Percentiles rank a stretch among this genome's conserved stretches.
Conservation (phyloP, 495 filamentous ascomycete genomes). For the Aspergillus cavernicola region DNA sequence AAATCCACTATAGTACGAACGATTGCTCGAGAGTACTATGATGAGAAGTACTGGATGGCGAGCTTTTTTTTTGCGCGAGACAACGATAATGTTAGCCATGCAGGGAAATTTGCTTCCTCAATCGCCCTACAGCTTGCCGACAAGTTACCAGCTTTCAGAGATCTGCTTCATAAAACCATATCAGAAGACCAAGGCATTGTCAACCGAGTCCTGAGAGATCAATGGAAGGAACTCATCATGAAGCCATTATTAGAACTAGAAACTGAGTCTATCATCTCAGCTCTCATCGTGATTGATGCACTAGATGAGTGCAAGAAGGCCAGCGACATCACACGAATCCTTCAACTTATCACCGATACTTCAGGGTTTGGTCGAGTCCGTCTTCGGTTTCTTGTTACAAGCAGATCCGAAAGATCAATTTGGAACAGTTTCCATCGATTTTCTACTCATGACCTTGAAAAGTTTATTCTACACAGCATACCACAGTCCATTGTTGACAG, state of each 20-base stretch:
- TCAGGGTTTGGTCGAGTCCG: too few species aligned
- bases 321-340: slow-evolving; percentile 25
- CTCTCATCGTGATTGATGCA: slow-evolving; percentile 43
- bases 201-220: slow-evolving; percentile 20
- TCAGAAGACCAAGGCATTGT: too few species aligned
- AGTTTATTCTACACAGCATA: too few species aligned
- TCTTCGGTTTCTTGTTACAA: slow-evolving; percentile 29
- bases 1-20: background rate
- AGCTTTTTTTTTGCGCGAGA: background rate
- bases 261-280: background rate
- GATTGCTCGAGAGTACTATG: background rate
- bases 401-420: slow-evolving; percentile 43
- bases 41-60: background rate
- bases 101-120: background rate
- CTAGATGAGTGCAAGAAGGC: slow-evolving; percentile 44
- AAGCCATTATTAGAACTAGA: slow-evolving; percentile 24
- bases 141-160: too few species aligned
- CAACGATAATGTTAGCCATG: background rate
- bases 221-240: slow-evolving; percentile 45
- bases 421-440: too few species aligned
- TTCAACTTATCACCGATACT: too few species aligned
- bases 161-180: too few species aligned
- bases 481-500: too few species aligned
- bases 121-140: background rate
- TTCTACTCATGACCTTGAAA: too few species aligned